Base-by-base conservation (phyloP, 768 basidiomycete genomes). In the Kwoniella sp. region DNA sequence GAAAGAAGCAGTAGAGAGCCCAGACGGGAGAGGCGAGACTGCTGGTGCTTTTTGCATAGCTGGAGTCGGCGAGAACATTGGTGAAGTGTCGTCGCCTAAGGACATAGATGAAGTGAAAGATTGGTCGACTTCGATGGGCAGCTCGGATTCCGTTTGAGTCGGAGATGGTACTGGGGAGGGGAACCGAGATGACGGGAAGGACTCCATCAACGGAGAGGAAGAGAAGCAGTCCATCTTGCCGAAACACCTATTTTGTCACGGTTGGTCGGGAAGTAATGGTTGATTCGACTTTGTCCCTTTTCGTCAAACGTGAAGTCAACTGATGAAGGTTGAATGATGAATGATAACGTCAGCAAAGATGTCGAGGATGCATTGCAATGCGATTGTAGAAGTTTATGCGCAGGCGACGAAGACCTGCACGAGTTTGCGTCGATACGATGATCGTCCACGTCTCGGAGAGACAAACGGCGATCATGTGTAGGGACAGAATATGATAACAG, bases 81-180 rank as follows among this genome's bases (percentile, higher is more conserved):
- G 61, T 8, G 68, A 65, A 17, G 62, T 50, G 27, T 69, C 66
- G 27, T 69, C 66, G 52, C 49, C 25, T 24, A 73, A 49, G 21
- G 71, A 72, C 72, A 77, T 69, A 63, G 75, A 77, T 17, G 75
- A 77, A 68, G 74, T 77, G 75, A 77, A 77, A 1, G 75, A 77
- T 49, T 71, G 72, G 56, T 77, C 75, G 21, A 77, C 75, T 40
- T 77, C 75, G 29, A 71, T 71, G 8, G 75, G 75, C 4, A 77
- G 55, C 30, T 74, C 72, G 37, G 58, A 65, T 21, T 74, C 75
- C 55, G 75, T 77, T 17, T 61, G 60, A 3, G 75, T 77, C 1
- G 75, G 75, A n/a, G 75, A 77, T 1, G 71, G 69, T 22, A 52
- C 55, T 5, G 75, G 72, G 4, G 75, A 77, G 19, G 60, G 55